Percentiles rank a stretch among this genome's conserved stretches.
phyloP scores from a whole-genome alignment of 306 rosid species.

The Castanea mollissima region DNA sequence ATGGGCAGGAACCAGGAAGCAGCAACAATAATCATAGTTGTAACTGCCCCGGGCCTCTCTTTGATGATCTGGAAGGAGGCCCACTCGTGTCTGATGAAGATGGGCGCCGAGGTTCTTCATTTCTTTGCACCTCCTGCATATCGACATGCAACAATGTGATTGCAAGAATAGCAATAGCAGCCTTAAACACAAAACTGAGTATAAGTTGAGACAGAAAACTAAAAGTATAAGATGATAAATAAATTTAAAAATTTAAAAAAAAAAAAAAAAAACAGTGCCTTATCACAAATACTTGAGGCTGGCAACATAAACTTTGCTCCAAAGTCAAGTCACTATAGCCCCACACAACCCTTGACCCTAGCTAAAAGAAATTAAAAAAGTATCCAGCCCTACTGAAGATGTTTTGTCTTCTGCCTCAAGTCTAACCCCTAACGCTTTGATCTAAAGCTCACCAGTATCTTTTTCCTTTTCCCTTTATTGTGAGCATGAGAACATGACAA shows the following conservation, averaged over 20 bases:
- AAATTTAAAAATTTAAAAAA: not conserved
- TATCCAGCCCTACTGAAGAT: not conserved
- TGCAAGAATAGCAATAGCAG: not conserved
- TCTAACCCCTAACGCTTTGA: not conserved
- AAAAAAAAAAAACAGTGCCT: not conserved
- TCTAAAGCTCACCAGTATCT: not conserved
- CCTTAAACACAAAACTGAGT: not conserved
- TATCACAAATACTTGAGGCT: not conserved
- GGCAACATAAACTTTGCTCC: not conserved
- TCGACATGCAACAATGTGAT: not conserved
- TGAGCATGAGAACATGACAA: not conserved
- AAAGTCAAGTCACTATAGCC: not conserved
- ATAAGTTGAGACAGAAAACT: constrained; percentile 2
- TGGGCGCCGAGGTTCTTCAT: constrained; percentile 44
- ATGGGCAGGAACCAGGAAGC: constrained; percentile 32
- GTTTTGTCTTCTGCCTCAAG: not conserved
- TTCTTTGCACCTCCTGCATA: constrained; percentile 55
- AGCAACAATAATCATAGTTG: constrained; percentile 36
- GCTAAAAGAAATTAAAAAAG: not conserved
- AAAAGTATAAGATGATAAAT: not conserved
- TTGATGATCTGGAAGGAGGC: constrained; percentile 58
- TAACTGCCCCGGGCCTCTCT: constrained; percentile 53
- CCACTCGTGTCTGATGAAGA: constrained; percentile 42
- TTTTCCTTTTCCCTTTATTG: not conserved
- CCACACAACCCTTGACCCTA: not conserved